phyloP scores from a whole-genome alignment of 179 eudicot species.

The Silene coronaria region DNA sequence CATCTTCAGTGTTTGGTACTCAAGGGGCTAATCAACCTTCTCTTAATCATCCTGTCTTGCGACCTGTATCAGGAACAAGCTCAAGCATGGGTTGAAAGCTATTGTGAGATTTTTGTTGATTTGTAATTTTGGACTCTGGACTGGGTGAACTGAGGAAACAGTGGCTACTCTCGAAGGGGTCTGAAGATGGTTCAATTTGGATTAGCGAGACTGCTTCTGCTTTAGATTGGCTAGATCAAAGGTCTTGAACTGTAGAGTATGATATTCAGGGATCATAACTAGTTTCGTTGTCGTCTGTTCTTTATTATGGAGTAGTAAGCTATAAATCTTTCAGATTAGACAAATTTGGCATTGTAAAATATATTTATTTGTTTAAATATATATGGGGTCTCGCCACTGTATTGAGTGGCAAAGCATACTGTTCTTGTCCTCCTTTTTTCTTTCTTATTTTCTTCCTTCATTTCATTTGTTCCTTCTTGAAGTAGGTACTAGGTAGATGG shows the following conservation, averaged over 20 bases:
- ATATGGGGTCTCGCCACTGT: background rate
- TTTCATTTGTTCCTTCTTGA: background rate
- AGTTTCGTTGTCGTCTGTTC: background rate
- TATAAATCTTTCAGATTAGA: background rate
- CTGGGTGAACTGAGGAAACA: background rate
- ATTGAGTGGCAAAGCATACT: background rate
- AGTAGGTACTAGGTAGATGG: background rate
- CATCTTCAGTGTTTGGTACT: slow-evolving; percentile 42
- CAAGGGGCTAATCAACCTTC: slow-evolving; percentile 41
- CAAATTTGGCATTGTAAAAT: slow-evolving; percentile 2
- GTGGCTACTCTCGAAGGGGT: background rate
- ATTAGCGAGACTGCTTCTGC: background rate
- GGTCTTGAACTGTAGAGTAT: too few species aligned
- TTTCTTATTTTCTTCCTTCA: background rate
- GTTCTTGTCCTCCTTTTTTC: background rate
- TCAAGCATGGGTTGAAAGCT: slow-evolving; percentile 45
- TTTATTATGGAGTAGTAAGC: background rate
- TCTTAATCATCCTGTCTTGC: slow-evolving; percentile 44
- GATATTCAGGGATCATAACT: background rate
- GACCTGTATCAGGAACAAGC: slow-evolving; percentile 60
- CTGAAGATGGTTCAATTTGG: background rate
- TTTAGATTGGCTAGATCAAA: background rate
- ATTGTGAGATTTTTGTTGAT: slow-evolving; percentile 3
- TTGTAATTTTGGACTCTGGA: slow-evolving; percentile 2
- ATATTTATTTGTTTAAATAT: background rate